These are phyloP conservation scores for Macrocybe sp. DNA, from an alignment of 1,284 basidiomycete genomes.

Conservation along the genomic window DNA sequence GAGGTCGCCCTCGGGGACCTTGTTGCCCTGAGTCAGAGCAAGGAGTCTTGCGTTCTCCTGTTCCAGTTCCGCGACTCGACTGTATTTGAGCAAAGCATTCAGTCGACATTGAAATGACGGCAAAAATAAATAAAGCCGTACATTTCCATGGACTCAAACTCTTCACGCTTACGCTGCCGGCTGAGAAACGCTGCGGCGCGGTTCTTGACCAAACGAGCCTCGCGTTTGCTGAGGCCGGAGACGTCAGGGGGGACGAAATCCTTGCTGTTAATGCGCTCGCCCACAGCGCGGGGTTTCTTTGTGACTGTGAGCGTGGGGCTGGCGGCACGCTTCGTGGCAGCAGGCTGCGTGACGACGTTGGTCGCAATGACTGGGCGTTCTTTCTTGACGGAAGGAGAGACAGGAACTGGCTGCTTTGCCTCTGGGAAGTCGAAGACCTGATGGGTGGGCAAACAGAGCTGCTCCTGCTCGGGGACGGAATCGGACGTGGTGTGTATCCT, in stretches of 20 bases:
- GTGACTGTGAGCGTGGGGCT: slow-evolving; percentile 33
- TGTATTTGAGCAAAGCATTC: slow-evolving; percentile 25
- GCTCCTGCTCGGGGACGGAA: slow-evolving; percentile 35
- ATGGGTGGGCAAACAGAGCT: slow-evolving; percentile 60
- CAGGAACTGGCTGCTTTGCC: slow-evolving; percentile 27
- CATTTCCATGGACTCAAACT: slow-evolving; percentile 88
- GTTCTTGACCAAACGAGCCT: slow-evolving; percentile 89
- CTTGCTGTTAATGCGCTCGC: slow-evolving; percentile 68
- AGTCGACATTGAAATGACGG: slow-evolving; percentile 9
- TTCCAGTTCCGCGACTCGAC: slow-evolving; percentile 71
- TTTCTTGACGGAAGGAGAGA: slow-evolving; percentile 19
- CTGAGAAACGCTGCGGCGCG: slow-evolving; percentile 87
- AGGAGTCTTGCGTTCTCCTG: slow-evolving; percentile 71
- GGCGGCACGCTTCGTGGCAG: slow-evolving; percentile 39
- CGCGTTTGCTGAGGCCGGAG: slow-evolving; percentile 81
- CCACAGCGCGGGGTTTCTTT: slow-evolving; percentile 56
- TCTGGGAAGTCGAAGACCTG: slow-evolving; percentile 65
- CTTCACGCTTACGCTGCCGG: slow-evolving; percentile 86
- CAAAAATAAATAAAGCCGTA: slow-evolving; percentile 34
- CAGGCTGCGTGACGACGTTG: slow-evolving; percentile 20
- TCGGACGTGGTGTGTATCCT: slow-evolving; percentile 46
- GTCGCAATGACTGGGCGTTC: slow-evolving; percentile 25
- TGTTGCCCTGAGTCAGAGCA: slow-evolving; percentile 41
- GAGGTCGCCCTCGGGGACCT: slow-evolving; percentile 27
- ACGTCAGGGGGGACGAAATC: slow-evolving; percentile 88